phyloP scores from a whole-genome alignment of 345 rosid genomes.

The Limnanthes douglasii region DNA sequence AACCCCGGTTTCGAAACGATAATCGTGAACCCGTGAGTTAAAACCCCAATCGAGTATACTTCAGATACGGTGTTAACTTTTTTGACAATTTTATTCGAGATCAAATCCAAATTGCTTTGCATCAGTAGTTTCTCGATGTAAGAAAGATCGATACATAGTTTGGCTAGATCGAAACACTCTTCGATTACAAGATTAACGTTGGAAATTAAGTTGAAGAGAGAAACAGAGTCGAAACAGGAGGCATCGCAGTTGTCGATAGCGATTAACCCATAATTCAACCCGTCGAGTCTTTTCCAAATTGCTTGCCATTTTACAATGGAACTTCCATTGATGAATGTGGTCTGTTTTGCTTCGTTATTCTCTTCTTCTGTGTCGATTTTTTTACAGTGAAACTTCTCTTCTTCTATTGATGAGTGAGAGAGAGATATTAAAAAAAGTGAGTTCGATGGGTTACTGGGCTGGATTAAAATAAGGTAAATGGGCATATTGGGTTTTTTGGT shows the following conservation, averaged over 20 bases:
- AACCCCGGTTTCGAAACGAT: slow-evolving; percentile 47
- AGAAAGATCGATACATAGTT: slow-evolving; percentile 38
- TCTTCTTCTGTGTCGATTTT: no score
- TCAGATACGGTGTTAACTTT: slow-evolving; percentile 28
- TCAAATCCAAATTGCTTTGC: slow-evolving; percentile 62
- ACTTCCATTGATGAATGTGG: no score
- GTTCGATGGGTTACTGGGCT: no score
- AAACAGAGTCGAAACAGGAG: slow-evolving; percentile 15
- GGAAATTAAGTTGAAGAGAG: no score
- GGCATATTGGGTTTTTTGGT: no score
- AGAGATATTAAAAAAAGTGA: no score
- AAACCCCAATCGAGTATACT: slow-evolving; percentile 27
- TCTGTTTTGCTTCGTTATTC: no score
- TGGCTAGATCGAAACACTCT: slow-evolving; percentile 33
- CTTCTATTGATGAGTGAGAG: no score
- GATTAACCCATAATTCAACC: slow-evolving; percentile 26
- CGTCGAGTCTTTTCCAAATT: slow-evolving; percentile 41
- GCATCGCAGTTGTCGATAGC: slow-evolving; percentile 31
- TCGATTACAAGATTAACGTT: slow-evolving; percentile 16
- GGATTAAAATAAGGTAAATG: no score
- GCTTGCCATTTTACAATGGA: slow-evolving; percentile 51
- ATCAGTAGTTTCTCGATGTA: slow-evolving; percentile 65
- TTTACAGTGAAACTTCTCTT: no score
- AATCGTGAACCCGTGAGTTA: slow-evolving; percentile 36
- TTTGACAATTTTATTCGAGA: slow-evolving; percentile 25